Evolutionary conservation across 2,329 filamentous ascomycete species (phyloP), one percentile per base, ranked within the genome.

Genomic region (Beauveria brongniartii): DNA sequence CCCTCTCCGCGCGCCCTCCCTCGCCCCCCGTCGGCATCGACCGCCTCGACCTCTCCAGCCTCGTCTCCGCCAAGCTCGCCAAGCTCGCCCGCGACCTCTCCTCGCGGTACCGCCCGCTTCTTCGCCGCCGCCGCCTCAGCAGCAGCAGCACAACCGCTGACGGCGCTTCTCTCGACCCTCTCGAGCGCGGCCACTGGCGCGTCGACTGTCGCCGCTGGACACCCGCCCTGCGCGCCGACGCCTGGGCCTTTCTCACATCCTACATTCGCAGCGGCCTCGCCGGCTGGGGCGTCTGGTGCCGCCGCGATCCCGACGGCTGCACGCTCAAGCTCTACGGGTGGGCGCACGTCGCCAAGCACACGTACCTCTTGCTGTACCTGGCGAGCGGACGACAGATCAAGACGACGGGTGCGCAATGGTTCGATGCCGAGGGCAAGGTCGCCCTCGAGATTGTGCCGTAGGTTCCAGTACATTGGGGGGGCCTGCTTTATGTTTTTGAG

Each of bases 181-280:
- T 88, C 43, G 91, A 96, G 70, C 81, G 92, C 18, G 92, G 92
- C 0, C 86, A 89, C 72, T 97, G 92, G 92, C 71, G 78, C 2
- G 67, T 96, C 5, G 76, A 85, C 64, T 85, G 82, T 65, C 69
- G 73, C 0, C 55, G 66, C 1, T 91, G 88, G 88, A 69, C 74
- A 0, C 57, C 69, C 0, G 70, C 73, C 0, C 67, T 79, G 4
- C 81, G 82, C 55, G 70, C 76, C 18, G 74, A 78, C 2, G 80
- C 85, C 8, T 92, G 89, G 88, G 71, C 74, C 0, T 86, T 82
- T 55, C 73, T 92, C 26, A 76, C 76, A 6, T 80, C 85, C 18
- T 83, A 84, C 54, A 74, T 95, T 40, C 75, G 75, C 6, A 77
- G 76, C 28, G 85, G 85, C 0, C 74, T 78, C 24, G 81, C 82